Conservation (phyloP, 345 rosid genomes). For the Eucalyptus brandiana region DNA sequence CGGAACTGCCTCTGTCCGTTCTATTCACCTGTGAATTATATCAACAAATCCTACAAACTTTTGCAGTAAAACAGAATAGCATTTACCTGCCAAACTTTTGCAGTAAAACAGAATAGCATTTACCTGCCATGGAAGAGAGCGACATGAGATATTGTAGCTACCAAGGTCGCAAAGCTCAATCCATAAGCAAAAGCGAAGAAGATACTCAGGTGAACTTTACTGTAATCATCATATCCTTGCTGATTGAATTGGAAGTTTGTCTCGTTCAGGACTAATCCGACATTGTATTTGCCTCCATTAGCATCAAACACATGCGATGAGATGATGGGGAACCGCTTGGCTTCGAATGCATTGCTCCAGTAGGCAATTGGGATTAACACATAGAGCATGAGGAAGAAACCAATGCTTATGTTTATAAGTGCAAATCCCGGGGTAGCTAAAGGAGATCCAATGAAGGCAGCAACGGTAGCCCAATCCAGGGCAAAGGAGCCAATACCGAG, state of each 20-base stretch:
- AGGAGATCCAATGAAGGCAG: conserved; percentile 22
- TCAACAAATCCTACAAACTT: not conserved
- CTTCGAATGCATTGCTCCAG: conserved; percentile 26
- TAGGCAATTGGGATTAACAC: conserved; percentile 12
- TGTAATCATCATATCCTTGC: conserved; percentile 19
- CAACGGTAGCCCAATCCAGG: conserved; percentile 26
- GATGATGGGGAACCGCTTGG: conserved; percentile 33
- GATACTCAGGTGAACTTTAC: conserved; percentile 25
- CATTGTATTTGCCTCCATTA: conserved; percentile 12
- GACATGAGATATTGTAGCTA: conserved; percentile 25
- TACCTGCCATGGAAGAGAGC: conserved; percentile 31
- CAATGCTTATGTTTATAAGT: conserved; percentile 6
- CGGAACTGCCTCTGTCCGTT: not conserved
- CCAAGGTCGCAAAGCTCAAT: conserved; percentile 19
- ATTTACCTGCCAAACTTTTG: too few species aligned
- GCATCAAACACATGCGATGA: conserved; percentile 19
- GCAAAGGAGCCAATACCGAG: conserved; percentile 31
- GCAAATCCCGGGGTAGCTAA: conserved; percentile 23
- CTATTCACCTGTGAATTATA: not conserved
- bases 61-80: not conserved
- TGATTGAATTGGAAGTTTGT: conserved; percentile 12
- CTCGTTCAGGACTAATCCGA: conserved; percentile 8
- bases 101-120: too few species aligned
- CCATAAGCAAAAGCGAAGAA: conserved; percentile 19
- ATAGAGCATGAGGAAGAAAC: conserved; percentile 8